A percentile compares a stretch with the other conserved stretches of the same genome.
These are phyloP conservation scores for Myrica gale DNA, from an alignment of 306 rosid species.

Conservation along the genomic window DNA sequence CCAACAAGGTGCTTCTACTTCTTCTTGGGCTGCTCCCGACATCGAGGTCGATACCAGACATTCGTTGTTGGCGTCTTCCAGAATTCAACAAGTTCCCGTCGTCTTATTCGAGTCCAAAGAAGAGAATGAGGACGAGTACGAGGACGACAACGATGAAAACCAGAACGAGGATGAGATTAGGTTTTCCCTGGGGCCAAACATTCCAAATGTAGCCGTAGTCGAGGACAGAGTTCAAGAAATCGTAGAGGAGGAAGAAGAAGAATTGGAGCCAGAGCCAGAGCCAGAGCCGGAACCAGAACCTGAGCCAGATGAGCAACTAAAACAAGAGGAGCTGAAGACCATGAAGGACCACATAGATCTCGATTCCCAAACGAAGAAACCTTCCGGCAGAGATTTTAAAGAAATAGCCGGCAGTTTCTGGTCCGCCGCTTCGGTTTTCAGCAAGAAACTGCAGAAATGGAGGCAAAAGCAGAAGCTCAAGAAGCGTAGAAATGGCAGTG, in stretches of 20 bases:
- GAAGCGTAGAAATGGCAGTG: slow-evolving; percentile 72
- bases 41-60: slow-evolving; percentile 43
- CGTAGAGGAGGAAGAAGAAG: slow-evolving; percentile 49
- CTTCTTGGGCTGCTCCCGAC: slow-evolving; percentile 17
- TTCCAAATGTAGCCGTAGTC: slow-evolving; percentile 37
- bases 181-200: slow-evolving; percentile 44
- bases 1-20: background rate
- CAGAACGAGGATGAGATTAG: slow-evolving; percentile 34
- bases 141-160: slow-evolving; percentile 17
- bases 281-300: slow-evolving; percentile 7
- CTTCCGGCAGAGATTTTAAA: slow-evolving; percentile 72
- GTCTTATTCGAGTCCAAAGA: slow-evolving; percentile 55
- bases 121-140: slow-evolving; percentile 40
- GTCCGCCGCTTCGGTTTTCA: slow-evolving; percentile 97
- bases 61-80: slow-evolving; percentile 33
- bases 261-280: slow-evolving; percentile 13
- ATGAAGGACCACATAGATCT: slow-evolving; percentile 96
- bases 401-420: slow-evolving; percentile 95
- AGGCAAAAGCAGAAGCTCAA: slow-evolving; percentile 93
- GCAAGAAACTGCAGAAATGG: slow-evolving; percentile 97
- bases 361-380: slow-evolving; percentile 73
- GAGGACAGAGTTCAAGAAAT: slow-evolving; percentile 72
- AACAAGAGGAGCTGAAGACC: slow-evolving; percentile 52
- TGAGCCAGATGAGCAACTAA: slow-evolving; percentile 27
- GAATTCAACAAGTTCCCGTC: slow-evolving; percentile 51